Evolutionary conservation across 164 flowering plant species (phyloP), one percentile per base, ranked within the genome.

Genomic region (Chimonanthus praecox): DNA sequence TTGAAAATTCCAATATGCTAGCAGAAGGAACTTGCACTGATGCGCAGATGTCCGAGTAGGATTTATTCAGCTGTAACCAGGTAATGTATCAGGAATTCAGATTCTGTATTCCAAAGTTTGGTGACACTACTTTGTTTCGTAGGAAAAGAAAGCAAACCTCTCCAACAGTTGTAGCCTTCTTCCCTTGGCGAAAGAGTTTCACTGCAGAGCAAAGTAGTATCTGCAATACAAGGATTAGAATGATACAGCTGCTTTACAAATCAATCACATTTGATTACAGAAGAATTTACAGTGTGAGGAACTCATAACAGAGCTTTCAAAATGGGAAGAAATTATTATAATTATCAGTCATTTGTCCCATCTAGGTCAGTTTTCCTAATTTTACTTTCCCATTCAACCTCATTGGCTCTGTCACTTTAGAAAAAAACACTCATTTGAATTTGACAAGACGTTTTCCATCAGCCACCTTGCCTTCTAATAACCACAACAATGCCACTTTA

Each of bases 131-230:
- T n/a, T 5, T 18, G 7, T 10, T 46, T 49, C 60, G 21, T 48
- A 7, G 3, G 6, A 33, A 15, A 50, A 75, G 45, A 51, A 67
- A 77, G 62, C 58, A 64, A 73, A 92, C 98, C 97, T 90, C 94
- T 49, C 88, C 90, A 4, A 90, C 48, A 21, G 91, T 91, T 58
- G 92, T 80, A 80, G 87, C 92, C 81, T 95, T 95, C 84, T 85
- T 88, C 65, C 80, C 84, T 65, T 82, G 77, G 0, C 90, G 86
- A 73, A 89, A 88, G 69, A 82, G 88, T 84, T 86, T 94, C 71
- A 89, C 95, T 46, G 88, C 85, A 72, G 97, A 90, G 83, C 98
- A 95, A 18, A 95, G 88, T 50, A 90, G 80, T 10, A 93, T 88
- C 98, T 92, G 88, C 76, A 80, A 16, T 11, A 47, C 49, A 10